phyloP scores from a whole-genome alignment of 2,329 filamentous ascomycete genomes.

The Juglanconis oblonga region DNA sequence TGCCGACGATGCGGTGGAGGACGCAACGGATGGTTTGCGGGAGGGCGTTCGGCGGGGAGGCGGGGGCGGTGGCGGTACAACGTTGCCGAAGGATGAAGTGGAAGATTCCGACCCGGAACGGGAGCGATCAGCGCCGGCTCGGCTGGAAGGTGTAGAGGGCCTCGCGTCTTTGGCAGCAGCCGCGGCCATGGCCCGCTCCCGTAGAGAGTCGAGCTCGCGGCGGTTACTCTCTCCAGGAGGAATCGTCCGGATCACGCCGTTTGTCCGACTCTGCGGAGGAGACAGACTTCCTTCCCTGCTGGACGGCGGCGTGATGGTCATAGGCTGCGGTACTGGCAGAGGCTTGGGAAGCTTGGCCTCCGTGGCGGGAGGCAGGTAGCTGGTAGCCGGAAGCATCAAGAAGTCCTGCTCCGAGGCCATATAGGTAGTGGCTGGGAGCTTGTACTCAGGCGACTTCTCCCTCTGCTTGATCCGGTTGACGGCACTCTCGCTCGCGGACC shows the following conservation, averaged over 20 bases:
- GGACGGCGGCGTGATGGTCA: slow-evolving; percentile 14
- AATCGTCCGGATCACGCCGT: slow-evolving; percentile 11
- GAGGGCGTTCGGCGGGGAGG: slow-evolving; percentile 5
- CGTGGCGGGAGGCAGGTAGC: slow-evolving; percentile 6
- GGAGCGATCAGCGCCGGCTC: slow-evolving; percentile 6
- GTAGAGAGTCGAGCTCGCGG: slow-evolving; percentile 17
- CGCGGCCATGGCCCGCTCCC: slow-evolving; percentile 12
- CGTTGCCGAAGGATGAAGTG: slow-evolving; percentile 7
- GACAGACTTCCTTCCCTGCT: slow-evolving; percentile 16
- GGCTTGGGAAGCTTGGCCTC: slow-evolving; percentile 12
- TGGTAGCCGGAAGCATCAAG: slow-evolving; percentile 3
- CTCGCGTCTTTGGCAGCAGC: neutral
- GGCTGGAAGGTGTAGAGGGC: slow-evolving; percentile 1
- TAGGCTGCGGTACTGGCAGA: slow-evolving; percentile 12
- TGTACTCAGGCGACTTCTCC: slow-evolving; percentile 6
- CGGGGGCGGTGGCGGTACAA: neutral
- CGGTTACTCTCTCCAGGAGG: slow-evolving; percentile 16
- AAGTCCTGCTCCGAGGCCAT: neutral
- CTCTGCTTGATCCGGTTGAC: slow-evolving; percentile 3
- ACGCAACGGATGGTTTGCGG: slow-evolving; percentile 13
- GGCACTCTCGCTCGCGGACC: slow-evolving; percentile 14
- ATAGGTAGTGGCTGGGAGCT: slow-evolving; percentile 4
- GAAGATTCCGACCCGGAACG: slow-evolving; percentile 16
- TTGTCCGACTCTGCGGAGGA: slow-evolving; percentile 14
- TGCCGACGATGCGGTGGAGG: slow-evolving; percentile 6